Conservation (phyloP, 176 grass and related monocot genomes). For the Musa acuminata region DNA sequence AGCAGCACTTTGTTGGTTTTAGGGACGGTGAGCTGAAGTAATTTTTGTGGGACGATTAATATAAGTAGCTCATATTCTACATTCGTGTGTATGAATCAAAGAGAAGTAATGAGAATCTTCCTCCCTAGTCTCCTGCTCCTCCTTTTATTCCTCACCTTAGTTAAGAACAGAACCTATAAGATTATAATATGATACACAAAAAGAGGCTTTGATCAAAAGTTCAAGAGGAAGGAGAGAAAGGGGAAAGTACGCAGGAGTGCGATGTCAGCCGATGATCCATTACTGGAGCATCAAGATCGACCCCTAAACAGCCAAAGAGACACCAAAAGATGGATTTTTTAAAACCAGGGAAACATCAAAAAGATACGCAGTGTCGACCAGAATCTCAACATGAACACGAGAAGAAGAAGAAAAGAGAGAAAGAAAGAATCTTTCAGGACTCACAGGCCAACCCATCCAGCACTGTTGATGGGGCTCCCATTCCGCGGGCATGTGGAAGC, state of each 20-base stretch:
- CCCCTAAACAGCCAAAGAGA: neutral
- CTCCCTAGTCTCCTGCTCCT: no score
- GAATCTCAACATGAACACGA: neutral
- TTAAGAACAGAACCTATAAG: no score
- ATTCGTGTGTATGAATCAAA: no score
- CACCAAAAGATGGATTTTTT: neutral
- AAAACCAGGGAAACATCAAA: neutral
- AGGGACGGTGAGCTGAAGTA: no score
- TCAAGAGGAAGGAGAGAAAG: neutral
- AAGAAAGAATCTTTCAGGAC: neutral
- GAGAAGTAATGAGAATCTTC: no score
- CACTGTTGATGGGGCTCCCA: constrained; percentile 86
- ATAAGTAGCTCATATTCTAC: no score
- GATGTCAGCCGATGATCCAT: no score
- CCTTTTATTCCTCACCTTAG: no score
- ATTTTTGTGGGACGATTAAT: no score
- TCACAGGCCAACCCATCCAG: constrained; percentile 95
- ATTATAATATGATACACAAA: no score
- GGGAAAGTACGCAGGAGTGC: neutral
- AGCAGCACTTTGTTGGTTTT: no score
- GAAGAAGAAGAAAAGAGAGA: neutral
- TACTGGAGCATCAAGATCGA: neutral
- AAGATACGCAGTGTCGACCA: neutral
- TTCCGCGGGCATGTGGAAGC: constrained; percentile 87
- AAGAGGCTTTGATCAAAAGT: no score